phyloP scores from a whole-genome alignment of 1,139 yeast species.

The Yamadazyma taylorii region DNA sequence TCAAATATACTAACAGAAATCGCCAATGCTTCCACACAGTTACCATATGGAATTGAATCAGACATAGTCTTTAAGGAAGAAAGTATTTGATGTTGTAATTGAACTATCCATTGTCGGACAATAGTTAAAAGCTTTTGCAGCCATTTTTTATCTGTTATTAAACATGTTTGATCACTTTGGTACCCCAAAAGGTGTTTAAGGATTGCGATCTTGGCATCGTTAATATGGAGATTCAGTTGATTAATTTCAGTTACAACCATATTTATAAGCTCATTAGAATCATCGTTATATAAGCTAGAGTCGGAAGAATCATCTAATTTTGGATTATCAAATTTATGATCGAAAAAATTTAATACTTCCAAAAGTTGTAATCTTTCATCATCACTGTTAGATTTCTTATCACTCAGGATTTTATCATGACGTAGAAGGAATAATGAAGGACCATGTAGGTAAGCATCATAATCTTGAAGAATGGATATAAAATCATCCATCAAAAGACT shows the following conservation, averaged over 20 bases:
- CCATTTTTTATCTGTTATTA: conserved; percentile 30
- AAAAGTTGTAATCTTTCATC: conserved; percentile 36
- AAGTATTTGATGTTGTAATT: conserved; percentile 24
- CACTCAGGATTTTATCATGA: conserved; percentile 7
- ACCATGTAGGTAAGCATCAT: conserved; percentile 21
- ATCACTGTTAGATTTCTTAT: conserved; percentile 19
- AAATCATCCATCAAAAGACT: conserved; percentile 25
- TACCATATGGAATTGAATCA: conserved; percentile 1
- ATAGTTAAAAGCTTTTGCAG: conserved; percentile 20
- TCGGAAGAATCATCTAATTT: conserved; percentile 1
- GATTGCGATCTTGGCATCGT: conserved; percentile 38
- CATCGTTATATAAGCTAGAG: conserved; percentile 6
- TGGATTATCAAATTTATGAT: conserved; percentile 17
- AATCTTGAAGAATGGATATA: conserved; percentile 23
- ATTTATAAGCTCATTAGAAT: conserved; percentile 6
- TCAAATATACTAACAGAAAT: conserved; percentile 48
- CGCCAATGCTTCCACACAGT: conserved; percentile 7
- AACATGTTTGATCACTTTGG: conserved; percentile 15
- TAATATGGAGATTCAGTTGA: conserved; percentile 9
- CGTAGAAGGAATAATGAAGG: background rate
- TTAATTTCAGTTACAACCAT: conserved; percentile 13
- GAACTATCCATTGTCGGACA: conserved; percentile 36
- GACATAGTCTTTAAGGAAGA: background rate
- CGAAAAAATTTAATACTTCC: conserved; percentile 41
- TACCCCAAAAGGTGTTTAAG: conserved; percentile 38